These are phyloP conservation scores for Phytopythium cucurbitacearum DNA, from an alignment of 352 stramenopile genomes.

Conservation along the genomic window DNA sequence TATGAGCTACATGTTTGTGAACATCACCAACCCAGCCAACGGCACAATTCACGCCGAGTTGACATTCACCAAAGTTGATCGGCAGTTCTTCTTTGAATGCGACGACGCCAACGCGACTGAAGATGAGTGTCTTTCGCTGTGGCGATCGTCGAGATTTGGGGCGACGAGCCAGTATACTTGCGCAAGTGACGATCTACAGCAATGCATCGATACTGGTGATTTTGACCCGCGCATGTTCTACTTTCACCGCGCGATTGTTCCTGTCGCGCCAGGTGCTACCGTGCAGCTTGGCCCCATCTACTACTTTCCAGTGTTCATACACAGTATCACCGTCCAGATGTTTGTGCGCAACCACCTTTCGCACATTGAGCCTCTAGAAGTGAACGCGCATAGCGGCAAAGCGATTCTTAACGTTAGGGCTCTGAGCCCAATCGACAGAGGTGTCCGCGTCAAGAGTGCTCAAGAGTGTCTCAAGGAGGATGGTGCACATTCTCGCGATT, in stretches of 20 bases:
- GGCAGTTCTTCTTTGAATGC: constrained; percentile 46
- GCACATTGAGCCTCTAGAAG: constrained; percentile 43
- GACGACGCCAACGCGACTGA: constrained; percentile 2
- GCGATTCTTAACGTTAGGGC: constrained; percentile 5
- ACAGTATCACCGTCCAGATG: constrained; percentile 21
- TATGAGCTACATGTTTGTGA: constrained; percentile 18
- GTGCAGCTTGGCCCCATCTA: constrained; percentile 51
- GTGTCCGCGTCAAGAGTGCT: background rate
- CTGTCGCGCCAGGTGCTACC: constrained; percentile 17
- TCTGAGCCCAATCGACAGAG: background rate
- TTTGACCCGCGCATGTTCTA: constrained; percentile 27
- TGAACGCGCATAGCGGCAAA: constrained; percentile 38
- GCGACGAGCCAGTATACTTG: background rate
- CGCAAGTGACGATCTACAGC: background rate
- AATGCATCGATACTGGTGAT: constrained; percentile 3
- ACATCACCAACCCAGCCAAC: constrained; percentile 47
- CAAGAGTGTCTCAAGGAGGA: background rate
- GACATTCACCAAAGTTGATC: constrained; percentile 24
- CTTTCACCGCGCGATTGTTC: constrained; percentile 19
- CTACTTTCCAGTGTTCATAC: constrained; percentile 42
- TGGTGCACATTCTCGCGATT: too few species aligned
- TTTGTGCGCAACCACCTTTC: constrained; percentile 67
- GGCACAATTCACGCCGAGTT: constrained; percentile 46
- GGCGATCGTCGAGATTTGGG: background rate
- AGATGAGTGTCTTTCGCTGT: background rate